These are phyloP conservation scores for Camellia japonica DNA, from an alignment of 148 eudicot genomes.

Conservation along the genomic window DNA sequence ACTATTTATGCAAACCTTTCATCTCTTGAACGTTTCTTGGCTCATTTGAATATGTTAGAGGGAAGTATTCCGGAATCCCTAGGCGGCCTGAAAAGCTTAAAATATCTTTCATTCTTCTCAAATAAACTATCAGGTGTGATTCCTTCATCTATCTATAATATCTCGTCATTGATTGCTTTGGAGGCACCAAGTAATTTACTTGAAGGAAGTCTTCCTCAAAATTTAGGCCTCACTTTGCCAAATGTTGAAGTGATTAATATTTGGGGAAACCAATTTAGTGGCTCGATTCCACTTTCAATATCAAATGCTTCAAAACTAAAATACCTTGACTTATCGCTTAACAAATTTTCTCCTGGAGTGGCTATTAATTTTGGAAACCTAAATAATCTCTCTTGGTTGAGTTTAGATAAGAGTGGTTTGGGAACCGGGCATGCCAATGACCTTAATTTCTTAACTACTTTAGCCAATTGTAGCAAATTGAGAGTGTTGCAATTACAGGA, in stretches of 20 bases:
- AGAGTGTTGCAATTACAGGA: neutral
- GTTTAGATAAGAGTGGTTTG: neutral
- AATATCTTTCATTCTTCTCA: neutral
- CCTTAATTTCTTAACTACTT: conserved; percentile 19
- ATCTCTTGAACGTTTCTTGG: conserved; percentile 14
- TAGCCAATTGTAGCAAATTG: conserved; percentile 30
- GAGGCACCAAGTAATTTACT: conserved; percentile 11
- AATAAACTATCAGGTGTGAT: conserved; percentile 27
- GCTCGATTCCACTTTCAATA: conserved; percentile 27
- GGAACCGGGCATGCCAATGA: conserved; percentile 22
- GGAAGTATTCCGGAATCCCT: conserved; percentile 31
- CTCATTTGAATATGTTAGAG: conserved; percentile 16
- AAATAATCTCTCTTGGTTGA: neutral
- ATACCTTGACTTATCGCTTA: neutral
- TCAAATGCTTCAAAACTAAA: conserved; percentile 28
- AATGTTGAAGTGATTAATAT: conserved; percentile 2
- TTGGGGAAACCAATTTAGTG: conserved; percentile 19
- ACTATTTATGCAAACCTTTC: conserved; percentile 33
- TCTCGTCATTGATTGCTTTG: conserved; percentile 12
- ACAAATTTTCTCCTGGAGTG: conserved; percentile 15
- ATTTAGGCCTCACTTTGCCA: conserved; percentile 25
- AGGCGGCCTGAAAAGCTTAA: conserved; percentile 18
- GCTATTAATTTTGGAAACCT: conserved; percentile 11
- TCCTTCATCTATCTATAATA: conserved; percentile 27
- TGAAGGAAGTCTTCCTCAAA: conserved; percentile 27